Evolutionary conservation across 2,329 filamentous ascomycete species (phyloP).

Genomic region (Xenoacremonium recifei): DNA sequence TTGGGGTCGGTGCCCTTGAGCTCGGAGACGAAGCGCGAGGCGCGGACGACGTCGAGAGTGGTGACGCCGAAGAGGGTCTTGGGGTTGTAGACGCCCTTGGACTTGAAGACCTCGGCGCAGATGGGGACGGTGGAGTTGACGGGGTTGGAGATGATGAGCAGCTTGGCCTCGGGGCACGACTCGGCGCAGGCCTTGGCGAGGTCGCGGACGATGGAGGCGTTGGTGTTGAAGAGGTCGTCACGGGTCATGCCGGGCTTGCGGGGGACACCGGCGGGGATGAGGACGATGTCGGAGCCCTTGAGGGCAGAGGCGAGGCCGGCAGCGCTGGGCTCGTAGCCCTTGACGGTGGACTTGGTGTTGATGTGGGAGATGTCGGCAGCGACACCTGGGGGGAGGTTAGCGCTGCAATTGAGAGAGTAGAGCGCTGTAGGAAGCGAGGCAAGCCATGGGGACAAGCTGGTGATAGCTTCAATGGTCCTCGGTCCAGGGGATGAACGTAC

Average conservation of each 20-base stretch:
- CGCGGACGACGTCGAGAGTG: slow-evolving; percentile 97
- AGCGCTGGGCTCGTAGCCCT: slow-evolving; percentile 78
- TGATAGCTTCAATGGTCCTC: too few relatives aligned
- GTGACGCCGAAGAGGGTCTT: slow-evolving; percentile 99
- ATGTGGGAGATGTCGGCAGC: slow-evolving; percentile 97
- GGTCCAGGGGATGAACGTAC: too few relatives aligned
- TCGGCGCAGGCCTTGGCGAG: slow-evolving; percentile 93
- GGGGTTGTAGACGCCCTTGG: slow-evolving; percentile 94
- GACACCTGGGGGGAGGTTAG: slow-evolving; percentile 64
- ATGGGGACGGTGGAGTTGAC: slow-evolving; percentile 99
- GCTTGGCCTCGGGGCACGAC: slow-evolving; percentile 85
- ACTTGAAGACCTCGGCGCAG: slow-evolving; percentile 95
- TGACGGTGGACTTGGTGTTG: slow-evolving; percentile 97
- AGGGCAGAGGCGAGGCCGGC: slow-evolving; percentile 75
- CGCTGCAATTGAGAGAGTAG: too few relatives aligned
- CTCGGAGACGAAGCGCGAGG: slow-evolving; percentile 95
- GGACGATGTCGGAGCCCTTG: slow-evolving; percentile 86
- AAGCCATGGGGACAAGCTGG: too few relatives aligned
- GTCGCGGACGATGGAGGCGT: slow-evolving; percentile 98
- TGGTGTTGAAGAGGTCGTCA: slow-evolving; percentile 99
- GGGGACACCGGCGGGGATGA: slow-evolving; percentile 97
- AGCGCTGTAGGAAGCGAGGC: too few relatives aligned
- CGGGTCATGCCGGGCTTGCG: slow-evolving; percentile 99
- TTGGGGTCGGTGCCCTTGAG: slow-evolving; percentile 87
- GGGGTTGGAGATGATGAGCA: slow-evolving; percentile 98